Conservation (phyloP, 345 rosid genomes). For the Balakata baccata region DNA sequence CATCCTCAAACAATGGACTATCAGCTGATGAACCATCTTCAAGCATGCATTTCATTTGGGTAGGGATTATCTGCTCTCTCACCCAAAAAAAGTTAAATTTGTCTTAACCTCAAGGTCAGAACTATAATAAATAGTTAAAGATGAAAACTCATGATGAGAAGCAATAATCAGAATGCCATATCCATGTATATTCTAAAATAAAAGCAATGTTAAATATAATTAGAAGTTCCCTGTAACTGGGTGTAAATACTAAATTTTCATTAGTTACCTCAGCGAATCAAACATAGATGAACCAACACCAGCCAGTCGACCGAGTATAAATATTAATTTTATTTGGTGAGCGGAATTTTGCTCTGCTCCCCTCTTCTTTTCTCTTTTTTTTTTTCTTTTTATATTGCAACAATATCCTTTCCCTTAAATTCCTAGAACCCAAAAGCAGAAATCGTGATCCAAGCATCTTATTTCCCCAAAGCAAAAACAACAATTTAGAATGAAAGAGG, state of each 20-base stretch:
- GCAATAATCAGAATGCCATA: neutral
- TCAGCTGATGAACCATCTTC: constrained; percentile 69
- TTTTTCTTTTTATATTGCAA: neutral
- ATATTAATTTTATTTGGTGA: neutral
- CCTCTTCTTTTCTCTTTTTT: too few relatives aligned
- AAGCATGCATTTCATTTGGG: constrained; percentile 75
- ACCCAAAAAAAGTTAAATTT: constrained; percentile 4
- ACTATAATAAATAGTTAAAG: neutral
- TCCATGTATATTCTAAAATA: neutral
- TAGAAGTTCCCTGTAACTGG: neutral
- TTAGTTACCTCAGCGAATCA: too few relatives aligned
- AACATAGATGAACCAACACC: neutral
- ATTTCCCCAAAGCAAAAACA: neutral
- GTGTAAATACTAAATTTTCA: too few relatives aligned
- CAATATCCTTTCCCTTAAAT: neutral
- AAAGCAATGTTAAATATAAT: neutral
- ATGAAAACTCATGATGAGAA: neutral
- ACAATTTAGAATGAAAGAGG: neutral
- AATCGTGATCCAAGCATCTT: neutral
- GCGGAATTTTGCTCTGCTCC: neutral
- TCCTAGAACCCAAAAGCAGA: neutral
- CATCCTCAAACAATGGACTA: constrained; percentile 50
- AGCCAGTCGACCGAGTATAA: neutral
- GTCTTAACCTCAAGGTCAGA: neutral
- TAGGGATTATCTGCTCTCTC: constrained; percentile 63